phyloP scores from a whole-genome alignment of 495 filamentous ascomycete species.

The Penicillium cataractarum region DNA sequence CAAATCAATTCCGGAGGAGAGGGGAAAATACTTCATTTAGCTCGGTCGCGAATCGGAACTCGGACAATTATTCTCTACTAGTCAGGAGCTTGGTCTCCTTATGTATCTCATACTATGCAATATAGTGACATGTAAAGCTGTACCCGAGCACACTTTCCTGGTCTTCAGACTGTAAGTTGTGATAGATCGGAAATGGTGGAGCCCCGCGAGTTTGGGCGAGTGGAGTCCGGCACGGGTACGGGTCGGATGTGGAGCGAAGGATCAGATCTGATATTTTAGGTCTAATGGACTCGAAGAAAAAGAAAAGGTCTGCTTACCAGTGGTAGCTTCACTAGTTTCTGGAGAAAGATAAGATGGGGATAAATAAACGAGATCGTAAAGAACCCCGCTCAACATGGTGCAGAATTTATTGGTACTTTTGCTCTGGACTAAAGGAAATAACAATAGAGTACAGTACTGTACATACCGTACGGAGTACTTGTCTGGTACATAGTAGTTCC shows the following conservation, averaged over 20 bases:
- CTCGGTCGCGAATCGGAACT: not conserved
- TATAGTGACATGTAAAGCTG: constrained; percentile 10
- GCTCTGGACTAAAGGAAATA: not conserved
- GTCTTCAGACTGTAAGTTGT: not conserved
- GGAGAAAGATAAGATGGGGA: not conserved
- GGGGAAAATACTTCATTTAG: no score
- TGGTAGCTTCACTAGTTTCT: not conserved
- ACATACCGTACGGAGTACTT: no score
- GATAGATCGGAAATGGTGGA: constrained; percentile 18
- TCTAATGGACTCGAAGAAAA: not conserved
- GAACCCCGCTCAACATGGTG: not conserved
- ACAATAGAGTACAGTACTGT: no score
- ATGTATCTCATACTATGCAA: constrained; percentile 16
- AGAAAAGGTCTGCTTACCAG: not conserved
- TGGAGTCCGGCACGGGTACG: constrained; percentile 17
- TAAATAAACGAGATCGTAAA: not conserved
- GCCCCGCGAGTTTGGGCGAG: constrained; percentile 7
- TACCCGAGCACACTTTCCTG: not conserved
- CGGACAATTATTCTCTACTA: constrained; percentile 24
- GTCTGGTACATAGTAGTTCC: no score
- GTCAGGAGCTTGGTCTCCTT: constrained; percentile 16
- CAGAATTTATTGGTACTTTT: not conserved
- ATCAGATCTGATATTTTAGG: constrained; percentile 10
- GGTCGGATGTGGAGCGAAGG: constrained; percentile 8
- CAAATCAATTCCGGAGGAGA: not conserved